phyloP scores from a whole-genome alignment of 176 grass and related monocot species.

The Lolium perenne region DNA sequence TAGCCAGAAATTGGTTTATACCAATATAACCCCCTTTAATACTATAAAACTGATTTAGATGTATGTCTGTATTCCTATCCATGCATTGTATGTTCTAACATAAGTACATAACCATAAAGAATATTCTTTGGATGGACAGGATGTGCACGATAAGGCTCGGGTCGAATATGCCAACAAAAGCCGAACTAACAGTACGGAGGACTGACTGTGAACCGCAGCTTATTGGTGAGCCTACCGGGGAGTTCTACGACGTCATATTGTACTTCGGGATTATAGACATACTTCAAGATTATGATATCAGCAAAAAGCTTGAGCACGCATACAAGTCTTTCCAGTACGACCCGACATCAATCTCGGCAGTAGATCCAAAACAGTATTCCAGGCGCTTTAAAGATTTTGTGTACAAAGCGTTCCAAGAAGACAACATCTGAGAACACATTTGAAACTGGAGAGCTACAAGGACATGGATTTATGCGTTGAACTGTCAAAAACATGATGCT shows the following conservation, averaged over 20 bases:
- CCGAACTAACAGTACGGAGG: slow-evolving; percentile 65
- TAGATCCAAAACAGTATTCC: slow-evolving; percentile 86
- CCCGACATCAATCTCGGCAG: slow-evolving; percentile 84
- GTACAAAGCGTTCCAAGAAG: slow-evolving; percentile 83
- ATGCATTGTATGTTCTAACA: slow-evolving; percentile 15
- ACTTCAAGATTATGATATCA: slow-evolving; percentile 94
- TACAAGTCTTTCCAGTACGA: slow-evolving; percentile 93
- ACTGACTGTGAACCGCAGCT: slow-evolving; percentile 53
- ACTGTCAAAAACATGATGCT: slow-evolving; percentile 32
- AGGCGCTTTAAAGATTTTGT: slow-evolving; percentile 89
- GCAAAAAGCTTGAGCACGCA: slow-evolving; percentile 93
- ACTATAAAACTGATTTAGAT: slow-evolving; percentile 3
- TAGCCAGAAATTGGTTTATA: neutral
- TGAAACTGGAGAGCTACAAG: slow-evolving; percentile 12
- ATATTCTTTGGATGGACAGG: slow-evolving; percentile 50
- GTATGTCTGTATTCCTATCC: slow-evolving; percentile 8
- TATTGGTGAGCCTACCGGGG: slow-evolving; percentile 79
- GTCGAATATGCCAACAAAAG: slow-evolving; percentile 76
- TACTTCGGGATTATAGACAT: slow-evolving; percentile 96
- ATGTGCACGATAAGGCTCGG: slow-evolving; percentile 66
- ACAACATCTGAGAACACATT: slow-evolving; percentile 55
- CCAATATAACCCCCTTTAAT: neutral
- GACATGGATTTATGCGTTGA: slow-evolving; percentile 16
- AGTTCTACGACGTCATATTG: slow-evolving; percentile 75
- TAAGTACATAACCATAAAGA: neutral